Percentiles rank a stretch among this genome's conserved stretches.
phyloP scores from a whole-genome alignment of 345 rosid species.

The Xanthoceras sorbifolium region DNA sequence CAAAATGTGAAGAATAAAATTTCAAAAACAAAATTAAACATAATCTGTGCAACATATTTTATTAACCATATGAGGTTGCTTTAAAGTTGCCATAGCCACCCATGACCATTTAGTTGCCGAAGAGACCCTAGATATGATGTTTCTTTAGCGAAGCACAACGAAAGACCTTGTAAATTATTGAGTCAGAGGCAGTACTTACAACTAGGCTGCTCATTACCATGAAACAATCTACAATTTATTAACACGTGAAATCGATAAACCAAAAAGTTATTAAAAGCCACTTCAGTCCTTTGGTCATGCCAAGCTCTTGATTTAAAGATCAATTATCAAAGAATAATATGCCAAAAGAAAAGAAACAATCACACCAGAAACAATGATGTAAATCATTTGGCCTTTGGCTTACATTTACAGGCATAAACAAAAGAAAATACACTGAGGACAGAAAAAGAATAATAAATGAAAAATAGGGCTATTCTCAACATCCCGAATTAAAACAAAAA shows the following conservation, averaged over 20 bases:
- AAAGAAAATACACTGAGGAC: not conserved
- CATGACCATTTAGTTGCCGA: not conserved
- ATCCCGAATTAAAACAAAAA: not conserved
- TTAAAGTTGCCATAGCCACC: not conserved
- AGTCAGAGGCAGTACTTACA: not conserved
- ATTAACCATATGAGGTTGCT: not conserved
- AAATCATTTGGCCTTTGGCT: not conserved
- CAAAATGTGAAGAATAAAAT: not conserved
- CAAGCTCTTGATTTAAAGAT: not conserved
- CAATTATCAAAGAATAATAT: too few species aligned
- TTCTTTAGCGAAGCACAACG: not conserved
- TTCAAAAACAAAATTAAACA: not conserved
- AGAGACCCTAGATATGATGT: not conserved
- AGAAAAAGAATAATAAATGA: not conserved
- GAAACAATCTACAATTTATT: not conserved
- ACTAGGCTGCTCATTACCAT: not conserved
- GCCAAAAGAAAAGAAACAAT: too few species aligned
- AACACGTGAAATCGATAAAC: not conserved
- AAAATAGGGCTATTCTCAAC: not conserved
- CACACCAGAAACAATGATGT: not conserved
- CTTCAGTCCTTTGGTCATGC: not conserved
- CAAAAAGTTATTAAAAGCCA: not conserved
- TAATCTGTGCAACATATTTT: not conserved
- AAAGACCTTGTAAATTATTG: not conserved
- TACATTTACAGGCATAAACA: not conserved